A percentile compares a stretch with the other conserved stretches of the same genome.
Evolutionary conservation across 1,284 basidiomycete genomes (phyloP).

Genomic region (Tilletia walkeri): DNA sequence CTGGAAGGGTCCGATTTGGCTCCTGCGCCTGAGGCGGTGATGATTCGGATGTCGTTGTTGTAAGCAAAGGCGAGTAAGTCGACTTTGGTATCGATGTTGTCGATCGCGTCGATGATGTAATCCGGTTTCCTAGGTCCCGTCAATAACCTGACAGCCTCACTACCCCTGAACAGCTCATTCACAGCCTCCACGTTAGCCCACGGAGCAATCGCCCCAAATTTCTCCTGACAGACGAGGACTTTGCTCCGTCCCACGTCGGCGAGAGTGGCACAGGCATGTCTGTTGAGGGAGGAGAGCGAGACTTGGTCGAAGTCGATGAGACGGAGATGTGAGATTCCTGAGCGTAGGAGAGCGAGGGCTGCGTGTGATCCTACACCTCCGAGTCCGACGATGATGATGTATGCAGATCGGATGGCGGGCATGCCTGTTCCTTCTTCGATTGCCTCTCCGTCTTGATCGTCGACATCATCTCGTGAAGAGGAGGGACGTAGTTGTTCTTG

Average conservation of each 20-base stretch:
- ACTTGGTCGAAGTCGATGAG: slow-evolving; percentile 55
- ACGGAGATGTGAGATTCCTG: slow-evolving; percentile 46
- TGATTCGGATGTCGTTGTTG: slow-evolving; percentile 57
- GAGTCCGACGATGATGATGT: slow-evolving; percentile 86
- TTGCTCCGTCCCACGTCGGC: slow-evolving; percentile 92
- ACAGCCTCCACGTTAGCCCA: slow-evolving; percentile 65
- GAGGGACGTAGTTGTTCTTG: neutral
- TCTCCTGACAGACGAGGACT: slow-evolving; percentile 76
- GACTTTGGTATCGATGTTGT: slow-evolving; percentile 88
- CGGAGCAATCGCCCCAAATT: slow-evolving; percentile 68
- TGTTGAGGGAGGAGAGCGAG: slow-evolving; percentile 62
- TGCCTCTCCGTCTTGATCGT: neutral
- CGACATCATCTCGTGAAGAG: neutral
- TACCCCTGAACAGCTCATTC: slow-evolving; percentile 43
- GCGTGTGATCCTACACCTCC: slow-evolving; percentile 96
- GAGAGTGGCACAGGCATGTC: slow-evolving; percentile 84
- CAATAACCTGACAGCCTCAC: slow-evolving; percentile 35
- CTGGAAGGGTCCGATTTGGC: slow-evolving; percentile 93
- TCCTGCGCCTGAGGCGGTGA: slow-evolving; percentile 97
- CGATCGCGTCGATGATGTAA: slow-evolving; percentile 64
- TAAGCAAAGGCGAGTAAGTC: slow-evolving; percentile 52
- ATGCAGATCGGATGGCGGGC: slow-evolving; percentile 71
- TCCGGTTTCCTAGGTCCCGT: slow-evolving; percentile 27
- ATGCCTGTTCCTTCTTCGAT: slow-evolving; percentile 82
- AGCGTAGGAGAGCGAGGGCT: slow-evolving; percentile 72